These are phyloP conservation scores for Kuraishia capsulata DNA, from an alignment of 805 yeast species.

Conservation along the genomic window DNA sequence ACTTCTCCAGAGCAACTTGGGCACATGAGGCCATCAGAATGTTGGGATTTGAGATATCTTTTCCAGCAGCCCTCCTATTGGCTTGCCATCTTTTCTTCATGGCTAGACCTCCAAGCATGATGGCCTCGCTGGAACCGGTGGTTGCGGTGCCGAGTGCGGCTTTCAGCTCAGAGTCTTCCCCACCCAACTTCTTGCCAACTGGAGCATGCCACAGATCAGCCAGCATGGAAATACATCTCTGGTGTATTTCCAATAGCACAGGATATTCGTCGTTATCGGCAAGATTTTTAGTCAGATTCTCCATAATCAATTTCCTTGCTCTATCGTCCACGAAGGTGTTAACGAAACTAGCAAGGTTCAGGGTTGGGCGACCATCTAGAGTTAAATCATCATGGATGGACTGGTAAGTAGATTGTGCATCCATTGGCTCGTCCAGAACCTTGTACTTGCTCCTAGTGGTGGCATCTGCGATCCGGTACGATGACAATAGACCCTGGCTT, in stretches of 20 bases:
- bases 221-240: constrained; percentile 74
- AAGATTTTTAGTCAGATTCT: constrained; percentile 76
- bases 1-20: constrained; percentile 90
- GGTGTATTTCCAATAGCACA: constrained; percentile 66
- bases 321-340: constrained; percentile 58
- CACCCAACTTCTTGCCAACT: no score
- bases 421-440: constrained; percentile 50
- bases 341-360: constrained; percentile 86
- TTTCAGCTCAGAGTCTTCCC: constrained; percentile 11
- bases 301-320: constrained; percentile 45
- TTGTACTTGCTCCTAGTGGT: constrained; percentile 37
- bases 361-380: constrained; percentile 75
- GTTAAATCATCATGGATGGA: constrained; percentile 65
- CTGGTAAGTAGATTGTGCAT: constrained; percentile 44
- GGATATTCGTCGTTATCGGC: constrained; percentile 96
- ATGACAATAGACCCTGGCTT: constrained; percentile 8
- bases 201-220: constrained; percentile 79
- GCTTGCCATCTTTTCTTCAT: constrained; percentile 87
- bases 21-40: constrained; percentile 89
- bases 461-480: constrained; percentile 21
- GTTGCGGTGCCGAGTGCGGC: constrained; percentile 79
- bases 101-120: constrained; percentile 89
- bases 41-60: constrained; percentile 59
- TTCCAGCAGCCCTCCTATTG: constrained; percentile 48
- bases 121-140: constrained; percentile 91